Percentiles rank a stretch among this genome's conserved stretches.
phyloP scores from a whole-genome alignment of 352 stramenopile genomes.

The Phytophthora podocarpi region DNA sequence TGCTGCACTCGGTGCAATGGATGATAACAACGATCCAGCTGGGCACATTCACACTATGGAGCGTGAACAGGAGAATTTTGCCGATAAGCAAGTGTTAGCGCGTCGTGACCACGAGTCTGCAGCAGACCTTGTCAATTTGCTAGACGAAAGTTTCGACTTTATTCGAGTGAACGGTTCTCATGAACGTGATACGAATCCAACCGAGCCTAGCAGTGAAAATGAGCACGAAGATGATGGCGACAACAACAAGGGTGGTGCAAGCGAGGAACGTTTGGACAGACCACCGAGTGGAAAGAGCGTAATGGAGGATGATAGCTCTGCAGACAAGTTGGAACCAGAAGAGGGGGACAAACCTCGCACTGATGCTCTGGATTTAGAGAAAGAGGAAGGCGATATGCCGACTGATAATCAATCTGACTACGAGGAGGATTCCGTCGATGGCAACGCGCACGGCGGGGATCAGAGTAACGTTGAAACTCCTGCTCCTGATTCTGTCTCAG shows the following conservation, averaged over 20 bases:
- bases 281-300: not conserved
- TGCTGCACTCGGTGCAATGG: not conserved
- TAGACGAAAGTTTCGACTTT: conserved; percentile 64
- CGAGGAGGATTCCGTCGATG: conserved; percentile 5
- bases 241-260: conserved; percentile 8
- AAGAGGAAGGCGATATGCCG: not conserved
- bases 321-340: conserved; percentile 8
- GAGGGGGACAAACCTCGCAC: not conserved
- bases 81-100: not conserved
- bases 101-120: conserved; percentile 19
- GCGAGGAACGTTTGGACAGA: not conserved
- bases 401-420: conserved; percentile 22
- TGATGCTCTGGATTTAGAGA: not conserved
- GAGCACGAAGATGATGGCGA: conserved; percentile 10
- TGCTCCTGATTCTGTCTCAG: not conserved
- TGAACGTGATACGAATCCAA: not conserved
- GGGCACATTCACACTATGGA: not conserved
- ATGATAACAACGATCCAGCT: not conserved
- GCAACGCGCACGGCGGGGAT: not conserved
- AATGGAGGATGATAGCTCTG: not conserved
- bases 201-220: conserved; percentile 4
- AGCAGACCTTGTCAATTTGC: conserved; percentile 55
- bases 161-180: conserved; percentile 7
- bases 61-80: not conserved
- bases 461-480: not conserved